Conservation (phyloP, 495 filamentous ascomycete species). For the Annulohypoxylon maeteangense region DNA sequence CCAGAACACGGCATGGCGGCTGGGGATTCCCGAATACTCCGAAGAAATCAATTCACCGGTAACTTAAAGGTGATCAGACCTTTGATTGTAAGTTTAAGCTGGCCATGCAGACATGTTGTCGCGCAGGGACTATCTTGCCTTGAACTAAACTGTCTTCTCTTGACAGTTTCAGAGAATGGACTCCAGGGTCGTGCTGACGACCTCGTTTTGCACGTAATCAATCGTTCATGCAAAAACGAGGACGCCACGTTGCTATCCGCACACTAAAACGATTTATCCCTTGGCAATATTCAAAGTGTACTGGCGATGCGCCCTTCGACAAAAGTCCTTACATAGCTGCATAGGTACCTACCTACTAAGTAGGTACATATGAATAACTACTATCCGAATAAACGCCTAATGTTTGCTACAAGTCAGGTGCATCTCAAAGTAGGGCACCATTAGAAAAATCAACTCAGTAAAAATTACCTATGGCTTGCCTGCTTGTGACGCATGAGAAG, state of each 20-base stretch:
- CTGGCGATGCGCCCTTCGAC: background rate
- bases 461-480: background rate
- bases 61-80: slow-evolving; percentile 9
- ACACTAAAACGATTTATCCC: background rate
- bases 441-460: background rate
- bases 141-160: slow-evolving; percentile 2
- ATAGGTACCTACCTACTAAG: too few species aligned
- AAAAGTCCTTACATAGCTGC: too few species aligned
- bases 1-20: background rate
- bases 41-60: slow-evolving; percentile 9
- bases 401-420: background rate
- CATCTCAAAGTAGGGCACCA: slow-evolving; percentile 1
- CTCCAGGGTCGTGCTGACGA: background rate
- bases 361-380: background rate
- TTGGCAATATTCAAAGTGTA: background rate
- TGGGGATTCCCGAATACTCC: slow-evolving; percentile 31
- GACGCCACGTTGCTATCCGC: background rate
- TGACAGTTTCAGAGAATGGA: slow-evolving; percentile 14
- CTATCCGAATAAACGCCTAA: background rate
- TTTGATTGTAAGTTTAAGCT: background rate
- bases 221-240: background rate
- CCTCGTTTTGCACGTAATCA: slow-evolving; percentile 8
- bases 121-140: background rate
- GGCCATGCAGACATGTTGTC: background rate
- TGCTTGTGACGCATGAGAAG: background rate